These are phyloP conservation scores for Colletotrichum ledebouriae DNA, from an alignment of 2,329 filamentous ascomycete species.

Conservation along the genomic window DNA sequence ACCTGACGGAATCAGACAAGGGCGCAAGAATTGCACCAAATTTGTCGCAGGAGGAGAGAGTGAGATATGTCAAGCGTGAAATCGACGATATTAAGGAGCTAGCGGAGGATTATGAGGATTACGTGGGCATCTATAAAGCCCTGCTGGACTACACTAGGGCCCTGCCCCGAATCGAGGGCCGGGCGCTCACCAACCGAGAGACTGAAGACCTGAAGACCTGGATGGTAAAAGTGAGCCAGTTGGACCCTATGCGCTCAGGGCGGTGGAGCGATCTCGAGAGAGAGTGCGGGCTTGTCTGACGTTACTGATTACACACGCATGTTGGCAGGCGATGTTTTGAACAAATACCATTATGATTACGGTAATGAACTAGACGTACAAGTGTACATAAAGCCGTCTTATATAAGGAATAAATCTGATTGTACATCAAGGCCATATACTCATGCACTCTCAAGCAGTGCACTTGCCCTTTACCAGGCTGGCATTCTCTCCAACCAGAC, in stretches of 20 bases:
- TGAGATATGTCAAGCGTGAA: slow-evolving; percentile 76
- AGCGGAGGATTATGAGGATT: slow-evolving; percentile 68
- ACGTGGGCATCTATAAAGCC: slow-evolving; percentile 91
- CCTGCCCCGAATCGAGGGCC: slow-evolving; percentile 66
- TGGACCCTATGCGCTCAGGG: slow-evolving; percentile 81
- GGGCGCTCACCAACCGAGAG: slow-evolving; percentile 55
- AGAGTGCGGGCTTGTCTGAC: slow-evolving; percentile 29
- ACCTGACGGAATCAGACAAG: slow-evolving; percentile 66
- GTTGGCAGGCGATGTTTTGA: neutral
- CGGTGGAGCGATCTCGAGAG: slow-evolving; percentile 80
- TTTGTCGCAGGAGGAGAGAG: slow-evolving; percentile 71
- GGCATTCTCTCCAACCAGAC: slow-evolving; percentile 70
- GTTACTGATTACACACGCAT: neutral
- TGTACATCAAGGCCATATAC: slow-evolving; percentile 29
- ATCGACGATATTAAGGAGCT: slow-evolving; percentile 79
- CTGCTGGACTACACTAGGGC: slow-evolving; percentile 80
- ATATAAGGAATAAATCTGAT: neutral
- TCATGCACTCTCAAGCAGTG: slow-evolving; percentile 42
- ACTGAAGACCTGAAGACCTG: slow-evolving; percentile 64
- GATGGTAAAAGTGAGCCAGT: slow-evolving; percentile 74
- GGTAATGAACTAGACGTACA: slow-evolving; percentile 15
- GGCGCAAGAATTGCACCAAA: slow-evolving; percentile 73
- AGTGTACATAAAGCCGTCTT: slow-evolving; percentile 7
- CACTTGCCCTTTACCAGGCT: slow-evolving; percentile 57
- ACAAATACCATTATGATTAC: slow-evolving; percentile 30